phyloP scores from a whole-genome alignment of 345 rosid species.

The Eucalyptus shirleyi region DNA sequence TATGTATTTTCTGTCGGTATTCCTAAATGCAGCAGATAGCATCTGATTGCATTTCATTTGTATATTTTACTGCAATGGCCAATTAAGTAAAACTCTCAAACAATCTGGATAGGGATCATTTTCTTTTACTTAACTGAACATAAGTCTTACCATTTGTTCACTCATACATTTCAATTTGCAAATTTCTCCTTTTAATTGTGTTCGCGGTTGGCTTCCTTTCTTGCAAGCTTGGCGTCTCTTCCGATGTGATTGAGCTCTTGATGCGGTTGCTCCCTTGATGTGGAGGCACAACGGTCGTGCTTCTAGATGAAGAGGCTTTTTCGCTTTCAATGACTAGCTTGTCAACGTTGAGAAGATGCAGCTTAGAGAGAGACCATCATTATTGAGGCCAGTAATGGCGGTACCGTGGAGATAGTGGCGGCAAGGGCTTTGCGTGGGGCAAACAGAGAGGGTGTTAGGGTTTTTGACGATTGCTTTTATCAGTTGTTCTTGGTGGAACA shows the following conservation, averaged over 20 bases:
- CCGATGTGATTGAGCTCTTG: not conserved
- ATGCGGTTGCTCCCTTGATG: not conserved
- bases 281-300: not conserved
- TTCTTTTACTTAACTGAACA: not conserved
- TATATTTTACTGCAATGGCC: not conserved
- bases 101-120: not conserved
- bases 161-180: not conserved
- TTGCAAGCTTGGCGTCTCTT: not conserved
- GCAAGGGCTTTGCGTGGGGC: not conserved
- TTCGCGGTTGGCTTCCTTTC: not conserved
- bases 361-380: not conserved
- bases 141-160: not conserved
- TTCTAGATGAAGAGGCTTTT: fast-evolving
- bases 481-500: not conserved
- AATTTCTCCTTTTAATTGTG: not conserved
- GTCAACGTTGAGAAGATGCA: not conserved
- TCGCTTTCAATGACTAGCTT: not conserved
- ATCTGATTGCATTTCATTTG: fast-evolving
- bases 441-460: not conserved
- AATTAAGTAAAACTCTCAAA: not conserved
- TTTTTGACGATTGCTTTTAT: too few relatives aligned
- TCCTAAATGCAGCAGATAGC: fast-evolving
- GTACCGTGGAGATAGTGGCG: fast-evolving
- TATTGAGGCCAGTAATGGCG: not conserved
- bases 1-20: not conserved